Base-by-base conservation (phyloP, 2,329 filamentous ascomycete species). In the Neofusicoccum cordaticola region DNA sequence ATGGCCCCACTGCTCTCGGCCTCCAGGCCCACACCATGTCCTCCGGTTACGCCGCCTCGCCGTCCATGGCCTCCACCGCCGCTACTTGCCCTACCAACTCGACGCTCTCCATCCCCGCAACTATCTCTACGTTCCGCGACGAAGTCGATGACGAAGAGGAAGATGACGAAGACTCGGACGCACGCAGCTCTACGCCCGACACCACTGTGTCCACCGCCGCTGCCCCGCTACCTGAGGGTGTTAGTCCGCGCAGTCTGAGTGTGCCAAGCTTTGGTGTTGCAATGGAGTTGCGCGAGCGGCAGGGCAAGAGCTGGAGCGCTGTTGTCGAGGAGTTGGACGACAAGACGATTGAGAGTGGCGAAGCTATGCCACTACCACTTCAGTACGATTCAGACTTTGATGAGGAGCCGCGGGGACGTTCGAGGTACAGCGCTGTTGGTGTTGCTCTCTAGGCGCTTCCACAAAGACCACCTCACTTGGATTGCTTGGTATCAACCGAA, bases 301-400 rank as follows among this genome's bases (percentile, higher is more conserved):
- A 57, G 39, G 53, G 53, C 15, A 57, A 57, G 53, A 57, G 53
- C 8, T 57, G 53, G 53, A 57, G 39, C 39, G 53, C 53, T 4
- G 53, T 57, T 4, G 53, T 57, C 3, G 53, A 57, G 27, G 53
- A 42, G 2, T 13, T 57, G 39, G 53, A 57, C 15, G 53, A 44
- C 53, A 57, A 57, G 19, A 44, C 17, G 39, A 35, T 57, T n/a
- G 53, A 57, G 22, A 57, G 13, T 9, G 53, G 53, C 5, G 53
- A 57, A 34, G 2, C 27, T 2, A 17, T 57, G 8, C 17, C 53
- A 17, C 35, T 34, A 2, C 39, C 19, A 3, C 22, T 19, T 2
- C 19, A 15, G 39, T 45, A 57, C 12, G 53, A 57, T 6, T 31
- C 27, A 6, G 53, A 45, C 13, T 6, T 17, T n/a, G 53, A 45